phyloP scores from a whole-genome alignment of 345 rosid species.

The Ceriops decandra region DNA sequence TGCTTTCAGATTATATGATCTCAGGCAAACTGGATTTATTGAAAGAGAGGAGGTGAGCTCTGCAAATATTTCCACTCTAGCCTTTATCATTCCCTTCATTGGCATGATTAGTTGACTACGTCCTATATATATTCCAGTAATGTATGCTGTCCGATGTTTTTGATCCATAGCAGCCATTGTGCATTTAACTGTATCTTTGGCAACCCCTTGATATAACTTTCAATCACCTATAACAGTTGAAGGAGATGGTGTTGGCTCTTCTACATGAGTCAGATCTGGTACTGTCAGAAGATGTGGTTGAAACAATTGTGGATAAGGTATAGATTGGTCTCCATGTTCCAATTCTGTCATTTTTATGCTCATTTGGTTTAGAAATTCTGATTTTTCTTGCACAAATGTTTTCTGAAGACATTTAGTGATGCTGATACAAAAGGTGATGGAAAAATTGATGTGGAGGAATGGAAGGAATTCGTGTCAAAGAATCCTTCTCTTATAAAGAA shows the following conservation, averaged over 20 bases:
- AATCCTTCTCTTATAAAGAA: constrained; percentile 82
- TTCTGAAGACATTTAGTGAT: constrained; percentile 54
- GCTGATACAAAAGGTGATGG: constrained; percentile 75
- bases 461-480: constrained; percentile 72
- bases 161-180: neutral
- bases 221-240: constrained; percentile 43
- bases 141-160: too few relatives aligned
- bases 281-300: constrained; percentile 63
- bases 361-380: constrained; percentile 2
- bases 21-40: constrained; percentile 81
- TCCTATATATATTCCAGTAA: too few relatives aligned
- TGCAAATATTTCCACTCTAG: neutral
- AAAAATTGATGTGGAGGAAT: constrained; percentile 77
- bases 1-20: constrained; percentile 81
- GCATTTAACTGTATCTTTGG: neutral
- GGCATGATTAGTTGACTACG: neutral
- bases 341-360: neutral
- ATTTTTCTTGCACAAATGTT: neutral
- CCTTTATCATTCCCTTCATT: neutral
- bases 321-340: neutral
- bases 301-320: constrained; percentile 79
- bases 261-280: constrained; percentile 79
- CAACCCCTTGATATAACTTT: neutral
- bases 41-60: constrained; percentile 79
- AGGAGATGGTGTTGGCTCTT: constrained; percentile 88